Evolutionary conservation across 2,329 filamentous ascomycete genomes (phyloP).

Genomic region (Diaporthe helianthi): DNA sequence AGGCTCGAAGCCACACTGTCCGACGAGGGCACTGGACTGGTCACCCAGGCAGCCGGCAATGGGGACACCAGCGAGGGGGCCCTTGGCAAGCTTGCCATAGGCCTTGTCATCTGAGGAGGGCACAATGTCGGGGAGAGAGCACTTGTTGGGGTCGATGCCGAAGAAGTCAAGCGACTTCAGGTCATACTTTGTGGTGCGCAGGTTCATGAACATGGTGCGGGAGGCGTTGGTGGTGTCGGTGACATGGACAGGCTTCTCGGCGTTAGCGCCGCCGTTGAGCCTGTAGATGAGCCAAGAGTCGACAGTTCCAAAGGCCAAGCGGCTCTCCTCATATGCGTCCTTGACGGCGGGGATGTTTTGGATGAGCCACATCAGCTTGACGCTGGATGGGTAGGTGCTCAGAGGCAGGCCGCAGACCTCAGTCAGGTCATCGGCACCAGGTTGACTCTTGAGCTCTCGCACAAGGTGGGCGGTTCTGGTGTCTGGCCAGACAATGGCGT

Average conservation of each 20-base stretch:
- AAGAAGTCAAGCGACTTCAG: conserved; percentile 81
- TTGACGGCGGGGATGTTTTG: conserved; percentile 73
- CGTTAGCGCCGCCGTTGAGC: conserved; percentile 75
- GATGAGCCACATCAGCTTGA: conserved; percentile 85
- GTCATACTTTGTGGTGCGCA: conserved; percentile 81
- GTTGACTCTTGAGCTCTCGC: conserved; percentile 73
- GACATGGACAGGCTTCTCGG: conserved; percentile 69
- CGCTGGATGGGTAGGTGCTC: conserved; percentile 86
- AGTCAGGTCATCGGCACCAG: conserved; percentile 72
- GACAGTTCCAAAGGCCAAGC: conserved; percentile 84
- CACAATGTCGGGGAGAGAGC: conserved; percentile 82
- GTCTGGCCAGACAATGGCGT: conserved; percentile 91
- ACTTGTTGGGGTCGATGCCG: conserved; percentile 70
- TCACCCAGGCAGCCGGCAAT: conserved; percentile 89
- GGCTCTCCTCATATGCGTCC: conserved; percentile 76
- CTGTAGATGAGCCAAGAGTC: conserved; percentile 89
- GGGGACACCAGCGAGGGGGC: conserved; percentile 70
- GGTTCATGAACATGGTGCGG: conserved; percentile 93
- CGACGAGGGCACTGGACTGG: conserved; percentile 85
- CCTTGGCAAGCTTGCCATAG: conserved; percentile 72
- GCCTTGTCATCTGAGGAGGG: conserved; percentile 77
- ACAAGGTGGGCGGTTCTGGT: conserved; percentile 78
- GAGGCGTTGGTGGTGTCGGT: conserved; percentile 90
- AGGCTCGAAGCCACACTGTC: conserved; percentile 82
- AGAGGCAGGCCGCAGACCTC: conserved; percentile 81